Evolutionary conservation across 192 early-diverging fungal genomes (phyloP), one percentile per base, ranked within the genome.

Genomic region (Pilaira anomala): DNA sequence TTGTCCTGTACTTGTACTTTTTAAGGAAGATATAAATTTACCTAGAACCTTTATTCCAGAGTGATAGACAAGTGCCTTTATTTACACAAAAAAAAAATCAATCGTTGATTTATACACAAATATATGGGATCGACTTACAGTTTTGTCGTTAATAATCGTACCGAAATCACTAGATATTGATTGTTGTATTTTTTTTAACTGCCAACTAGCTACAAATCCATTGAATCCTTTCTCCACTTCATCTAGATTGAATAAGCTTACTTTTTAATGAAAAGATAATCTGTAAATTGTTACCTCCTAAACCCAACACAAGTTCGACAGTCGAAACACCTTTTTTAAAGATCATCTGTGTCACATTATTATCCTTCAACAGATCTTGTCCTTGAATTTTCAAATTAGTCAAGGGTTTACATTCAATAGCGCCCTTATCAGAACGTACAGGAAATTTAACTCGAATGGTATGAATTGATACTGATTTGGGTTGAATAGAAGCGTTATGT

Each of bases 361-460:
- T 52, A 30, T 42, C 36, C 18, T 42, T 42, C 18, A 39, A n/a
- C 33, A 40, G 21, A 42, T 58, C 56, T 41, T 36, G 12, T 14
- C 28, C n/a, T 21, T 40, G 29, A 24, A 58, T 58, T 21, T 39
- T 36, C 56, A 58, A 36, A 22, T 40, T 28, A 7, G 40, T 42
- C 21, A 42, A 5, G 2, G 56, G 56, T 24, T 41, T 14, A 58
- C 56, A 58, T 14, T 58, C 29, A 58, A 58, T 42, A 24, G 56
- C 56, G 13, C 12, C 24, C 2, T 46, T 46, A 9, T 36, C 33
- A 0, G 44, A 13, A 46, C 18, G 44, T 18, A 19, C 21, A 57
- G 68, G 63, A 48, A 75, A 75, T 0, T 60, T 58, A 3, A 75
- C n/a, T 19, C 39, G 29, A 8, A 75, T 48, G 21, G 55, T 64